Evolutionary conservation across 2,329 filamentous ascomycete species (phyloP), one percentile per base, ranked within the genome.

Genomic region (Atkinsonella hypoxylon): DNA sequence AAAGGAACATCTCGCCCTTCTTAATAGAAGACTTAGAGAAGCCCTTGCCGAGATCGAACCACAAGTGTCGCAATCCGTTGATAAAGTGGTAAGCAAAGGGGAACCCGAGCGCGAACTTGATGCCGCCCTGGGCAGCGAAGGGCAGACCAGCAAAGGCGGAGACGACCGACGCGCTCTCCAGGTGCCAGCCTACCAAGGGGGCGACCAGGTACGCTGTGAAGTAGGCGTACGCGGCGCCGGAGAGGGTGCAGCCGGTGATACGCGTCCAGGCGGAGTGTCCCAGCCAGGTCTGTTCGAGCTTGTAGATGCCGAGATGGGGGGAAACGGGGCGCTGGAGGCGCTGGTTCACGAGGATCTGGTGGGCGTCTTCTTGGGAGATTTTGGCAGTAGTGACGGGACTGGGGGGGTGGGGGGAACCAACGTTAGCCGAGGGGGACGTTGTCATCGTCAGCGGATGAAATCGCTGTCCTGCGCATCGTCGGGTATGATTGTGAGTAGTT

Each of bases 241-340:
- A 83, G 58, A 94, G 77, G 53, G 76, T 68, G 63, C 77, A 71
- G 61, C 88, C 90, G n/a, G 88, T 91, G 72, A 95, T 81, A 62
- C 90, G 89, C 74, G 89, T 87, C 70, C 87, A 77, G 58, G 77
- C 76, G 52, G 75, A 81, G 59, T 82, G 83, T 59, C 77, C 76
- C 68, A 87, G 83, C 84, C 83, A 95, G 60, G 88, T 93, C 71
- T 96, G 86, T 69, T 88, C 82, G 53, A 85, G 79, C 67, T 81
- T 78, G 82, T 96, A 96, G 78, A 94, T 90, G 63, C 72, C 67
- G 56, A 96, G 80, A 66, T 96, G 89, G 50, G 90, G 90, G 44
- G 88, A 78, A 61, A 95, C 77, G 64, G 90, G 90, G 48, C 90
- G 90, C 63, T 77, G 70, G 51, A 84, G 77, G 62, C 90, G 90